Evolutionary conservation across 1,284 basidiomycete species (phyloP), one percentile per base, ranked within the genome.

Genomic region (Cutaneotrichosporon mucoides): DNA sequence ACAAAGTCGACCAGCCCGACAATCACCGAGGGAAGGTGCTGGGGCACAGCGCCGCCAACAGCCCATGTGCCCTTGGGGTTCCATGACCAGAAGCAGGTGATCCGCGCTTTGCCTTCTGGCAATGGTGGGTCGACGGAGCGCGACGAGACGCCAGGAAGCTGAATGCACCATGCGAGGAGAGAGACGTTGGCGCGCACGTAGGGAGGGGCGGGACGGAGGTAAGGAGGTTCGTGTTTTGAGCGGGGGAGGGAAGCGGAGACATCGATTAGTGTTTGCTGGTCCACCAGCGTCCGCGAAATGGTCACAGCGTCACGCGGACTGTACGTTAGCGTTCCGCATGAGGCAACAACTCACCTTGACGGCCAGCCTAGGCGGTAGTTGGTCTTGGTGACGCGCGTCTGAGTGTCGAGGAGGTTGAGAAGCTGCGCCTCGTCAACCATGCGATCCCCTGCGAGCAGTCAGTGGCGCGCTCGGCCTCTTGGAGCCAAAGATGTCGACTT

Each of bases 361-460:
- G 95, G 95, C 95, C 95, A 98, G 1, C 95, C 96, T 7, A 98
- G 79, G 6, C 87, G 86, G 75, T 91, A 98, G 68, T 92, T 89
- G 0, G 92, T 94, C 80, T 89, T 92, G 53, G 84, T 84, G 68
- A 98, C 88, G 61, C 90, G 82, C 5, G 92, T 95, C 60, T 84
- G 84, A 34, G 87, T 86, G 73, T 95, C 93, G 59, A 95, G 84
- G 78, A 92, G 82, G 76, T 97, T 93, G 46, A 98, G 78, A 12
- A 92, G 79, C 66, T 87, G 86, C 1, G 91, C 86, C 46, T 86
- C 84, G 67, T 96, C 90, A 7, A 97, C 93, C 58, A 93, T 87
- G 12, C 89, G 88, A 73, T 98, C 94, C 94, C 94, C 80, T 76
- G 57, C 50, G 6, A 5, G 24, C 24, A 10, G 41, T 55, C 15